Evolutionary conservation across 2,329 filamentous ascomycete genomes (phyloP).

Genomic region (Biscogniauxia marginata): DNA sequence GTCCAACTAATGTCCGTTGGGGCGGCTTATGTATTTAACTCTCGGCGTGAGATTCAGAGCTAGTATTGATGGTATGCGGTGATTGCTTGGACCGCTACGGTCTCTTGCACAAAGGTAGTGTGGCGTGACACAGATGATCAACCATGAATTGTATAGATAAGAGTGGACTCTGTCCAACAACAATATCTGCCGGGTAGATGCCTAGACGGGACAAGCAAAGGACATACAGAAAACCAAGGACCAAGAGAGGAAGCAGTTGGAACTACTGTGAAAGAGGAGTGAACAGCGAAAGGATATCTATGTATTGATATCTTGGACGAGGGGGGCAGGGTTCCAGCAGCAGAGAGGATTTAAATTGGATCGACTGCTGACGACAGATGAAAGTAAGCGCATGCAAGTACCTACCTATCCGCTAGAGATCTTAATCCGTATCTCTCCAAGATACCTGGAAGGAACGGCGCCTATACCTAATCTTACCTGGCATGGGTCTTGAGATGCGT

Average conservation of each 20-base stretch:
- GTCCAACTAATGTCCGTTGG: background rate
- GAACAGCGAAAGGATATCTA: background rate
- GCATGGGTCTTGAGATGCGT: background rate
- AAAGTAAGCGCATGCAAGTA: background rate
- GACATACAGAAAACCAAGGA: background rate
- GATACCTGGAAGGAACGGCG: background rate
- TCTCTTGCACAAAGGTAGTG: background rate
- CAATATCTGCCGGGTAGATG: background rate
- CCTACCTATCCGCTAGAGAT: background rate
- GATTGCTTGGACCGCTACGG: background rate
- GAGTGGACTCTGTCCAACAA: background rate
- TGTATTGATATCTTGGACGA: background rate
- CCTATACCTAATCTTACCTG: background rate
- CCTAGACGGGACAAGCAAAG: background rate
- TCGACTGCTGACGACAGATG: background rate
- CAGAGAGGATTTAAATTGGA: background rate
- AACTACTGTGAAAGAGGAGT: background rate
- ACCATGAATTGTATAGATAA: background rate
- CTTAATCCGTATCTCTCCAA: background rate
- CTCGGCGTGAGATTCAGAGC: background rate
- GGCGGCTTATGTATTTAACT: background rate
- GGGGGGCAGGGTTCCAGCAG: background rate
- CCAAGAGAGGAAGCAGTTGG: background rate
- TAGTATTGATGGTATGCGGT: background rate
- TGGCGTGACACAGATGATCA: background rate